Conservation (phyloP, 805 yeast genomes). For the Saccharomycopsis synnaedendra region DNA sequence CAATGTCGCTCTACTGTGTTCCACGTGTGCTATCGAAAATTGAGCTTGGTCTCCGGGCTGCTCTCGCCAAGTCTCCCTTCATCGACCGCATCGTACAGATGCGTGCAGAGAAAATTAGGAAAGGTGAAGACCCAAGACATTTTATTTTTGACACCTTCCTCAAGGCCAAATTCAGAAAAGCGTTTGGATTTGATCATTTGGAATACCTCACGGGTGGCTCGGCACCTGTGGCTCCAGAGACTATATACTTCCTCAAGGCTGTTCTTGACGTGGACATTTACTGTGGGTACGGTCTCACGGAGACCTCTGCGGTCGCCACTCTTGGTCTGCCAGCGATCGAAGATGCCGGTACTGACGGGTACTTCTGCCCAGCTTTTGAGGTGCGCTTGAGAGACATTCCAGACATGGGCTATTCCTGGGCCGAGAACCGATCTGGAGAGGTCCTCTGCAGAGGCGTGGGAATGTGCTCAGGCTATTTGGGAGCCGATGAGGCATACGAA, state of each 20-base stretch:
- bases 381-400: slow-evolving; percentile 54
- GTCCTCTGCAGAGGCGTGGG: slow-evolving; percentile 55
- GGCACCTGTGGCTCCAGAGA: slow-evolving; percentile 20
- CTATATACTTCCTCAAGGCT: slow-evolving; percentile 40
- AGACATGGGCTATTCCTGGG: slow-evolving; percentile 40
- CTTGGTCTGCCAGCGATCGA: too few species aligned
- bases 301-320: slow-evolving; percentile 49
- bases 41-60: slow-evolving; percentile 47
- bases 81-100: slow-evolving; percentile 31
- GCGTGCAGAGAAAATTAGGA: slow-evolving; percentile 25
- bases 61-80: slow-evolving; percentile 29
- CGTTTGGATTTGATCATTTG: slow-evolving; percentile 36
- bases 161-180: slow-evolving; percentile 31
- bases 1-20: slow-evolving; percentile 42
- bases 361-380: slow-evolving; percentile 44
- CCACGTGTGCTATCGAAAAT: slow-evolving; percentile 55
- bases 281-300: slow-evolving; percentile 72
- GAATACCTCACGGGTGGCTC: slow-evolving; percentile 22
- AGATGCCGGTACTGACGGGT: slow-evolving; percentile 47
- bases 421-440: slow-evolving; percentile 44
- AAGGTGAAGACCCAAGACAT: slow-evolving; percentile 27
- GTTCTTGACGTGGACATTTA: slow-evolving; percentile 40
- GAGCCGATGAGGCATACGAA: slow-evolving; percentile 36
- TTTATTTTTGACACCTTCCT: slow-evolving; percentile 27
- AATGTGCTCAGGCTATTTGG: slow-evolving; percentile 43